Percentiles rank a stretch among this genome's conserved stretches.
These are phyloP conservation scores for Thozetella sp. DNA, from an alignment of 495 filamentous ascomycete genomes.

Conservation along the genomic window DNA sequence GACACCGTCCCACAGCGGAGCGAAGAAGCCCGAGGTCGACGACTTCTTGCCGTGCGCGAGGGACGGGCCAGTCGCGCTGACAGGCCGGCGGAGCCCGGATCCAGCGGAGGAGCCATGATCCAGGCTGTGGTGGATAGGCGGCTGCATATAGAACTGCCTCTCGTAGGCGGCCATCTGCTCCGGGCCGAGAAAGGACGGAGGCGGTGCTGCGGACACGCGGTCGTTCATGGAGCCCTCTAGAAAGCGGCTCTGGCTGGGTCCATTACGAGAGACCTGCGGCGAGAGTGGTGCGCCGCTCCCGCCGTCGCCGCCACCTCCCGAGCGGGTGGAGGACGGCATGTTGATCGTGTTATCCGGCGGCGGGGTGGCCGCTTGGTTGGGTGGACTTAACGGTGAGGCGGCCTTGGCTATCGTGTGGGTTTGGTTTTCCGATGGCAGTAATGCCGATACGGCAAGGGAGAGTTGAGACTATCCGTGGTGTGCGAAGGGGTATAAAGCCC, in stretches of 20 bases:
- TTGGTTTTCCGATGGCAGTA: background rate
- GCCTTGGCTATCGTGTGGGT: background rate
- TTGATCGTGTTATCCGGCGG: background rate
- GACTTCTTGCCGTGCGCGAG: slow-evolving; percentile 1
- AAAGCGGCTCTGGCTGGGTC: slow-evolving; percentile 45
- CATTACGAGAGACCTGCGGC: slow-evolving; percentile 6
- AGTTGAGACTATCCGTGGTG: background rate
- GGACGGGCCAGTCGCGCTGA: slow-evolving; percentile 2
- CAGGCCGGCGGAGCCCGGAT: background rate
- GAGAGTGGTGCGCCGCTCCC: slow-evolving; percentile 2
- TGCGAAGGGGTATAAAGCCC: background rate
- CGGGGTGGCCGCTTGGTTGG: too few species aligned
- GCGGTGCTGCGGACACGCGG: slow-evolving; percentile 68
- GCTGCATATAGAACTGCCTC: slow-evolving; percentile 29
- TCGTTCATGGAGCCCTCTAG: slow-evolving; percentile 80
- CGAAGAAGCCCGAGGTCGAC: slow-evolving; percentile 18
- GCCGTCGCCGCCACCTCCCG: background rate
- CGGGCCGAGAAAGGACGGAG: slow-evolving; percentile 59
- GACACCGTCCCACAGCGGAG: slow-evolving; percentile 32
- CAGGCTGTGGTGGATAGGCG: background rate
- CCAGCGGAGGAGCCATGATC: slow-evolving; percentile 6
- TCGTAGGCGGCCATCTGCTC: slow-evolving; percentile 38
- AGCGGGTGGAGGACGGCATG: background rate
- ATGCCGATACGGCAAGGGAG: background rate
- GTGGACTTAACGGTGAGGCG: too few species aligned